phyloP scores from a whole-genome alignment of 2,329 filamentous ascomycete genomes.

The Aspergillus viridinutans region DNA sequence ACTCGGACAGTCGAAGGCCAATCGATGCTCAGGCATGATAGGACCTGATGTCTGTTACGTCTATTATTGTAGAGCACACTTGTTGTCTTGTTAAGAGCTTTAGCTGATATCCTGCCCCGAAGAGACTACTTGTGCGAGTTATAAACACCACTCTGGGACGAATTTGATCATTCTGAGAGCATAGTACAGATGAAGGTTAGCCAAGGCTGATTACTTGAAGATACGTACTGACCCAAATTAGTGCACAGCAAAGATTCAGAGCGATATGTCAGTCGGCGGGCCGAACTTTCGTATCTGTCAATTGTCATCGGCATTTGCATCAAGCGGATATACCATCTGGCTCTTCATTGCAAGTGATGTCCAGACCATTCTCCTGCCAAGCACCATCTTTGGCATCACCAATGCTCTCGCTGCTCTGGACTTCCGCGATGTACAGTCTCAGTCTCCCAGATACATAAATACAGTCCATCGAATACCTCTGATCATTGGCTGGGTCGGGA shows the following conservation, averaged over 20 bases:
- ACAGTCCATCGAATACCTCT: not conserved
- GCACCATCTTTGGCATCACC: not conserved
- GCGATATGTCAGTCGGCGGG: not conserved
- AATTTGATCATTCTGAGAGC: not conserved
- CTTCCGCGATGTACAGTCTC: not conserved
- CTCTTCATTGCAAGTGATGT: not conserved
- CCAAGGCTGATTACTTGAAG: not conserved
- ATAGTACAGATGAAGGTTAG: not conserved
- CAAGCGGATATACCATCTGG: not conserved
- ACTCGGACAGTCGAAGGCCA: not conserved
- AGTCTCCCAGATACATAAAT: not conserved
- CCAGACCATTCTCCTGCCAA: not conserved
- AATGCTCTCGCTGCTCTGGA: not conserved
- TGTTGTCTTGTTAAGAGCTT: not conserved
- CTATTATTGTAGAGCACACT: not conserved
- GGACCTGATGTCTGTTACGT: not conserved
- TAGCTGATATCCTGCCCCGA: not conserved
- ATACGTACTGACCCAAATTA: not conserved
- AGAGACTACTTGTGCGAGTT: not conserved
- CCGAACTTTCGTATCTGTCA: not conserved
- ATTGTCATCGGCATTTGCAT: not conserved
- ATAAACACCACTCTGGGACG: not conserved
- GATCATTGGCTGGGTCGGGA: conserved; percentile 13
- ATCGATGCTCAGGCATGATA: not conserved
- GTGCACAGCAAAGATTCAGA: not conserved